These are phyloP conservation scores for Termitomyces bulborhizus DNA, from an alignment of 768 basidiomycete genomes.

Conservation along the genomic window DNA sequence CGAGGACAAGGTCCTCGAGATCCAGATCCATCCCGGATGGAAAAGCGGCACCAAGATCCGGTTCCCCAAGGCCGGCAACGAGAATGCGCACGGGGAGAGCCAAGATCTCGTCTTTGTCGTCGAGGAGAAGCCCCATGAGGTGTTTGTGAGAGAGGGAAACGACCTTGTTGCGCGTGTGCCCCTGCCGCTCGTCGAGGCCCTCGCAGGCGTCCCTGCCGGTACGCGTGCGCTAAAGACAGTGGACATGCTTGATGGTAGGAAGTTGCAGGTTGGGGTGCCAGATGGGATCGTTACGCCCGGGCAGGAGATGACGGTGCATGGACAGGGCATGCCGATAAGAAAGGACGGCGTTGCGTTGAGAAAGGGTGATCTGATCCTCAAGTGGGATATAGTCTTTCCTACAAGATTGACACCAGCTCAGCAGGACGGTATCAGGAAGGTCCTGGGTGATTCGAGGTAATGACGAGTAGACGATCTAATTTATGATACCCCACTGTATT, in stretches of 20 bases:
- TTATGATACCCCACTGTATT: not conserved
- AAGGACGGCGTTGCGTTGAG: conserved; percentile 63
- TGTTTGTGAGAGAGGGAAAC: conserved; percentile 76
- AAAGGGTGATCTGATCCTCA: conserved; percentile 81
- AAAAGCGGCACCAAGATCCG: conserved; percentile 94
- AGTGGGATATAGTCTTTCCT: conserved; percentile 85
- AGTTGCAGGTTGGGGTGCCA: conserved; percentile 63
- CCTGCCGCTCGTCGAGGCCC: conserved; percentile 78
- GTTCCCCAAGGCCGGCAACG: conserved; percentile 85
- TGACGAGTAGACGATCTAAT: not conserved
- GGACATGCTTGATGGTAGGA: conserved; percentile 75
- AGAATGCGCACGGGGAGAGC: conserved; percentile 53
- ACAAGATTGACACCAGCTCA: conserved; percentile 65
- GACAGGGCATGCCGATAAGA: conserved; percentile 90
- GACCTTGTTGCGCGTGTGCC: conserved; percentile 58
- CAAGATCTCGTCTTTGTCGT: conserved; percentile 95
- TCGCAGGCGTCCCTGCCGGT: conserved; percentile 43
- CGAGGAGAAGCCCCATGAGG: conserved; percentile 87
- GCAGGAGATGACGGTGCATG: conserved; percentile 59
- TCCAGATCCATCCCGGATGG: conserved; percentile 84
- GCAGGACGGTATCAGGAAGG: conserved; percentile 73
- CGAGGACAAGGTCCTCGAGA: conserved; percentile 84
- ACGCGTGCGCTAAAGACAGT: conserved; percentile 44
- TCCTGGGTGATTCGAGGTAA: conserved; percentile 35
- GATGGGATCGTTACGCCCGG: conserved; percentile 69